Conservation (phyloP, 768 basidiomycete species). For the Trametes maxima region DNA sequence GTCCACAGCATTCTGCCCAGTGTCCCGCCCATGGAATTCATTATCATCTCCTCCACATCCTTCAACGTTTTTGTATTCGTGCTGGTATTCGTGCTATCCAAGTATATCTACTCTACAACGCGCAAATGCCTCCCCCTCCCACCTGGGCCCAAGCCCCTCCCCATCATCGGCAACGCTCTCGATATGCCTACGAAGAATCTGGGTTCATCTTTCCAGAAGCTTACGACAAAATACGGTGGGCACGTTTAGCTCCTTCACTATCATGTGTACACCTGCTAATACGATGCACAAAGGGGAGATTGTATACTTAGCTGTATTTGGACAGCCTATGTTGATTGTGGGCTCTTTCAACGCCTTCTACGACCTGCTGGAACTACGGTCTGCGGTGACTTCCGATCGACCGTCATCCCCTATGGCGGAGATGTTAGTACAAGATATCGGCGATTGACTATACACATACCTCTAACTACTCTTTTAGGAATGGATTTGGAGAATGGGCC, state of each 20-base stretch:
- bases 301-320: slow-evolving; percentile 10
- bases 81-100: no score
- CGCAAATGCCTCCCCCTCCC: neutral
- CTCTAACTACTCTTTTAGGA: neutral
- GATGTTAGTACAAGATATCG: neutral
- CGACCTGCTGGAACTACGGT: slow-evolving; percentile 7
- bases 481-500: slow-evolving; percentile 7
- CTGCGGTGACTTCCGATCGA: slow-evolving; percentile 8
- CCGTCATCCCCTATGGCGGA: slow-evolving; percentile 3
- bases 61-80: no score
- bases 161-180: slow-evolving; percentile 6
- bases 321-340: slow-evolving; percentile 14
- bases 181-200: slow-evolving; percentile 7
- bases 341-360: slow-evolving; percentile 6
- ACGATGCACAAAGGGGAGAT: slow-evolving; percentile 3
- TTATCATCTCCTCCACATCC: no score
- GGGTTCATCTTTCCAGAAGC: neutral
- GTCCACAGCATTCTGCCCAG: no score
- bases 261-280: no score
- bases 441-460: neutral
- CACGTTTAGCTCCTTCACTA: no score
- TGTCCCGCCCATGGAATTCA: no score
- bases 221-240: slow-evolving; percentile 9
- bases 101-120: neutral
- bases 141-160: slow-evolving; percentile 5